These are phyloP conservation scores for Lentinula detonsa DNA, from an alignment of 768 basidiomycete species.

Conservation along the genomic window DNA sequence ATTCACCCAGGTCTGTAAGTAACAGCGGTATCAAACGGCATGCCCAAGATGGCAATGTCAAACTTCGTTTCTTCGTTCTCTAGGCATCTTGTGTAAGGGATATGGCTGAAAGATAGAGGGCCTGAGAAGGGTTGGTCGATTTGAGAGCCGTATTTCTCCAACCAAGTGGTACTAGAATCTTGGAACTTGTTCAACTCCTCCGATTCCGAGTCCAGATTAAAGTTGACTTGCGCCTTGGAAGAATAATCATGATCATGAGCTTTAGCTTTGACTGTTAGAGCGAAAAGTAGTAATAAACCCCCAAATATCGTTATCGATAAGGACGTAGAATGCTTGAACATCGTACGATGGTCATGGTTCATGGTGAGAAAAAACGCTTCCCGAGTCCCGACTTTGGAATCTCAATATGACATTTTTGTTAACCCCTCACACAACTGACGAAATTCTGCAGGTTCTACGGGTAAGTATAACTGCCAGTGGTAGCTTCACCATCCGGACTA, in stretches of 20 bases:
- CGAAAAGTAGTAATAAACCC: neutral
- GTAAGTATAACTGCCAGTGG: no score
- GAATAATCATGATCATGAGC: neutral
- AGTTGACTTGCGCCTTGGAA: neutral
- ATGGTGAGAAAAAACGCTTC: no score
- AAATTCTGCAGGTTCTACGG: no score
- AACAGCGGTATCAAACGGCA: conserved; percentile 73
- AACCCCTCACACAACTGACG: no score
- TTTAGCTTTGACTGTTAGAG: neutral
- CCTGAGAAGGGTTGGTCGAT: conserved; percentile 75
- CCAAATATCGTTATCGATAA: neutral
- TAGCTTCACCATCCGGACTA: no score
- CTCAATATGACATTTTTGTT: no score
- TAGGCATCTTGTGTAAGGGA: conserved; percentile 69
- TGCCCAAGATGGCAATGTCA: conserved; percentile 77
- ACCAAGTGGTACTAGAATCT: conserved; percentile 36
- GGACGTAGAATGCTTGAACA: neutral
- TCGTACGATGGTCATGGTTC: neutral
- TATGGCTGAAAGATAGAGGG: conserved; percentile 76
- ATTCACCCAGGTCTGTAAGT: conserved; percentile 52
- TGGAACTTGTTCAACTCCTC: neutral
- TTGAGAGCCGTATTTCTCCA: conserved; percentile 69
- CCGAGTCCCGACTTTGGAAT: no score
- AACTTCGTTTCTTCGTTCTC: conserved; percentile 47
- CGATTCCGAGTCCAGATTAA: neutral